Evolutionary conservation across 2,329 filamentous ascomycete species (phyloP).

Genomic region (Aspergillus pseudonomiae): DNA sequence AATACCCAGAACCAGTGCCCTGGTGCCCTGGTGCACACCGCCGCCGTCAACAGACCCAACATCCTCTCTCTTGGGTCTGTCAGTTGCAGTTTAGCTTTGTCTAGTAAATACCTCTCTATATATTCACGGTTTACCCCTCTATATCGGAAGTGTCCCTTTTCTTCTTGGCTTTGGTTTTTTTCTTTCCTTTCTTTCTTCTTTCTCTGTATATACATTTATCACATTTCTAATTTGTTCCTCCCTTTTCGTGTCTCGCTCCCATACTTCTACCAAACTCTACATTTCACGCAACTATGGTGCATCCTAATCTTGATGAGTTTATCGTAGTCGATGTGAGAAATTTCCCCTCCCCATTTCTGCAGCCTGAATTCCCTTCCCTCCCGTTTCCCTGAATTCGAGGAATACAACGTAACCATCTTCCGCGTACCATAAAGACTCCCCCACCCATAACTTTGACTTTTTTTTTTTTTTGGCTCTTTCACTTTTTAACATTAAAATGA

Average conservation of each 20-base stretch:
- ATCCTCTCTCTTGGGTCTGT: slow-evolving; percentile 21
- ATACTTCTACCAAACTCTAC: not conserved
- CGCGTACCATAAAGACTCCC: not conserved
- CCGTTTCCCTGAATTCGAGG: not conserved
- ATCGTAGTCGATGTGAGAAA: slow-evolving; percentile 40
- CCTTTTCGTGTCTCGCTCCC: not conserved
- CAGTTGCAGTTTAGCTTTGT: not conserved
- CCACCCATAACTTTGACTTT: not conserved
- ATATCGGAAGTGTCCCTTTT: not conserved
- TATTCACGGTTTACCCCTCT: slow-evolving; percentile 1
- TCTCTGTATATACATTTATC: not conserved
- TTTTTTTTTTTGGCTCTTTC: not conserved
- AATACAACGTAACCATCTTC: not conserved
- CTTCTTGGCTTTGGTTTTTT: not conserved
- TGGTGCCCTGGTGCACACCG: slow-evolving; percentile 16
- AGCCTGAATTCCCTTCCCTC: not conserved
- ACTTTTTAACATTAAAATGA: not conserved
- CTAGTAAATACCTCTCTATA: not conserved
- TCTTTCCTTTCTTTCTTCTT: not conserved
- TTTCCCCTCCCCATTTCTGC: not conserved
- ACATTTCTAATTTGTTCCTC: not conserved
- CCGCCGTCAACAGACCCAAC: slow-evolving; percentile 15
- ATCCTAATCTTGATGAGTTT: slow-evolving; percentile 32
- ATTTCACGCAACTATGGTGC: slow-evolving; percentile 28
- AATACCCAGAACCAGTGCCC: slow-evolving; percentile 14